Conservation (phyloP, 176 grass and related monocot species). For the Canna indica region DNA sequence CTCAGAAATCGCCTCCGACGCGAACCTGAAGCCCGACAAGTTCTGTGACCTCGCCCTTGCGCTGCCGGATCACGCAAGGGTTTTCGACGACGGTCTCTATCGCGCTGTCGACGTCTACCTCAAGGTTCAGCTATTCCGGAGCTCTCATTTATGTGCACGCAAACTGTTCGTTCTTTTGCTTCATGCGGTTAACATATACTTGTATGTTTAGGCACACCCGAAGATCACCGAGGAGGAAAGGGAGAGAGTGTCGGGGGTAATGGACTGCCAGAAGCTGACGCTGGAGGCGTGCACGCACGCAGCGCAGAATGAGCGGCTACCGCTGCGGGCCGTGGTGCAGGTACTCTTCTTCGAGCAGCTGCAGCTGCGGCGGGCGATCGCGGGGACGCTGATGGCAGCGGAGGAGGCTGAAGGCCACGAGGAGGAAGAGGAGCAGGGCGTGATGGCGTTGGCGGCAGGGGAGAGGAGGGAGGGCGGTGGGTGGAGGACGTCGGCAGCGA, state of each 20-base stretch:
- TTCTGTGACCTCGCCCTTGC: constrained; percentile 90
- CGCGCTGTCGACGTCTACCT: constrained; percentile 95
- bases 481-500: constrained; percentile 15
- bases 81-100: constrained; percentile 90
- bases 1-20: constrained; percentile 80
- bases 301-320: constrained; percentile 86
- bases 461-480: neutral
- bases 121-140: constrained; percentile 36
- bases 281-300: constrained; percentile 93
- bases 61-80: constrained; percentile 65
- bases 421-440: constrained; percentile 25
- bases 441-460: neutral
- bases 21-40: constrained; percentile 67
- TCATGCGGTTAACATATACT: neutral
- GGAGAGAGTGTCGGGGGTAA: constrained; percentile 68
- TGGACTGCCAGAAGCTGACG: constrained; percentile 87
- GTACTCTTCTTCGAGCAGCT: constrained; percentile 99
- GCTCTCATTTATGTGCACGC: constrained; percentile 4
- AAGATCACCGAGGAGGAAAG: constrained; percentile 70
- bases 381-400: constrained; percentile 50
- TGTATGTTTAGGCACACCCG: constrained; percentile 43
- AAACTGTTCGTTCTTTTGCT: constrained; percentile 2
- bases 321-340: constrained; percentile 78
- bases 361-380: constrained; percentile 82
- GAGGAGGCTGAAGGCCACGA: constrained; percentile 34